These are phyloP conservation scores for Picea sitchensis DNA, from an alignment of 75 land plant genomes.

Conservation along the genomic window DNA sequence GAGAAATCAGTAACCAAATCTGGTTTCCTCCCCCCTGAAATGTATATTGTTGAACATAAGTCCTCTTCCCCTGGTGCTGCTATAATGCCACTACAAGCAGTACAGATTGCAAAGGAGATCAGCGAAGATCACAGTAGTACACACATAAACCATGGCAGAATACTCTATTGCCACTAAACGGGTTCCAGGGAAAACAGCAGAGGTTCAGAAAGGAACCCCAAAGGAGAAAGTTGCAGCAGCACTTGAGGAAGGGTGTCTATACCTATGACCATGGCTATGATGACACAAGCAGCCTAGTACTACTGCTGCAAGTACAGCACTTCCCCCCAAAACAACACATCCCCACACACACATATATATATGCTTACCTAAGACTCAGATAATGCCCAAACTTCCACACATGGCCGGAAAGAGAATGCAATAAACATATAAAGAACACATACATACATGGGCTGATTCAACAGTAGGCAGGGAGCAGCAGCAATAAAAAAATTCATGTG, in stretches of 20 bases:
- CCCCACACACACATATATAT: too few species aligned
- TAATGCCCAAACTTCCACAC: too few species aligned
- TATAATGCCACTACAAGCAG: not conserved
- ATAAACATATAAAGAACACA: too few species aligned
- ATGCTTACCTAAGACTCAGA: too few species aligned
- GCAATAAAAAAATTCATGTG: too few species aligned
- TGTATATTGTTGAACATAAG: not conserved
- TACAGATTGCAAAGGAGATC: slow-evolving; percentile 6
- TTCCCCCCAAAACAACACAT: too few species aligned
- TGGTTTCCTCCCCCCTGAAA: not conserved
- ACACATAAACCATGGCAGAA: not conserved
- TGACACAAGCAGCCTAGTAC: not conserved
- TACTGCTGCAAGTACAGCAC: slow-evolving; percentile 1
- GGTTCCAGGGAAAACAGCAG: not conserved
- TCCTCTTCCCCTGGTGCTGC: not conserved
- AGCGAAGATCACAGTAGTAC: not conserved
- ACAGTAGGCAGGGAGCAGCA: too few species aligned
- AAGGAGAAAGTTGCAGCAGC: slow-evolving; percentile 1
- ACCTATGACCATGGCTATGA: not conserved
- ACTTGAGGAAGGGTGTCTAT: too few species aligned
- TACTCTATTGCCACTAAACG: not conserved
- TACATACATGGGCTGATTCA: too few species aligned
- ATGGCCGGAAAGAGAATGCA: too few species aligned
- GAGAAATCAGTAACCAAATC: not conserved
- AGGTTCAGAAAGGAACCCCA: not conserved